These are phyloP conservation scores for Daedaleopsis nitida DNA, from an alignment of 768 basidiomycete species.

Conservation along the genomic window DNA sequence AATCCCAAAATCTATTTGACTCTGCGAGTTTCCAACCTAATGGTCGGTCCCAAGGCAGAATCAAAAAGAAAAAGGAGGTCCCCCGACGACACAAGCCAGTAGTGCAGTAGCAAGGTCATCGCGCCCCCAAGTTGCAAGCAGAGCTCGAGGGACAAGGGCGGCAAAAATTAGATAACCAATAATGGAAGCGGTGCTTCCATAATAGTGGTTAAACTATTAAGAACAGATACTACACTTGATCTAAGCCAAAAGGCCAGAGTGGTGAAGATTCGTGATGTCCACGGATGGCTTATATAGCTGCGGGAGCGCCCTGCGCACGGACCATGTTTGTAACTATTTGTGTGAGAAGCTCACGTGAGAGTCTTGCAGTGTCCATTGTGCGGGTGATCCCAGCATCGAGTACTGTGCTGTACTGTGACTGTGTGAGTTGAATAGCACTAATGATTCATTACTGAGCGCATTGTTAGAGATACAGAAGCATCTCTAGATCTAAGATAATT, in stretches of 20 bases:
- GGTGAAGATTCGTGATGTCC: constrained; percentile 33
- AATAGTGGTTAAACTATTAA: constrained; percentile 53
- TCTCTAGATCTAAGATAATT: no score
- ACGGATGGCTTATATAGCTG: constrained; percentile 7
- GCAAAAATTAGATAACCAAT: constrained; percentile 38
- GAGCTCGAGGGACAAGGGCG: constrained; percentile 33
- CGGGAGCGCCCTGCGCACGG: constrained; percentile 4
- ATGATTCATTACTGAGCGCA: no score
- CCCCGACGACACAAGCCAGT: constrained; percentile 36
- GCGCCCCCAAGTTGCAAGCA: constrained; percentile 33
- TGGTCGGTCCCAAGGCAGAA: constrained; percentile 14
- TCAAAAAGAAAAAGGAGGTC: constrained; percentile 19
- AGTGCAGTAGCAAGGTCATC: constrained; percentile 36
- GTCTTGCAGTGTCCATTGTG: background rate
- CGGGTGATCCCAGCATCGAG: background rate
- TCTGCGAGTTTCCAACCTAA: constrained; percentile 8
- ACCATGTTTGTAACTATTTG: constrained; percentile 14
- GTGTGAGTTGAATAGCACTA: no score
- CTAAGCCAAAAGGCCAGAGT: constrained; percentile 71
- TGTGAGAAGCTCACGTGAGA: background rate
- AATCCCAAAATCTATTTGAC: no score
- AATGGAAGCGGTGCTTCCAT: constrained; percentile 39
- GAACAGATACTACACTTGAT: constrained; percentile 82
- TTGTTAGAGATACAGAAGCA: no score
- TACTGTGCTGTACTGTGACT: no score